A percentile compares a stretch with the other conserved stretches of the same genome.
Evolutionary conservation across 2,329 filamentous ascomycete genomes (phyloP).

Genomic region (Claviceps africana): DNA sequence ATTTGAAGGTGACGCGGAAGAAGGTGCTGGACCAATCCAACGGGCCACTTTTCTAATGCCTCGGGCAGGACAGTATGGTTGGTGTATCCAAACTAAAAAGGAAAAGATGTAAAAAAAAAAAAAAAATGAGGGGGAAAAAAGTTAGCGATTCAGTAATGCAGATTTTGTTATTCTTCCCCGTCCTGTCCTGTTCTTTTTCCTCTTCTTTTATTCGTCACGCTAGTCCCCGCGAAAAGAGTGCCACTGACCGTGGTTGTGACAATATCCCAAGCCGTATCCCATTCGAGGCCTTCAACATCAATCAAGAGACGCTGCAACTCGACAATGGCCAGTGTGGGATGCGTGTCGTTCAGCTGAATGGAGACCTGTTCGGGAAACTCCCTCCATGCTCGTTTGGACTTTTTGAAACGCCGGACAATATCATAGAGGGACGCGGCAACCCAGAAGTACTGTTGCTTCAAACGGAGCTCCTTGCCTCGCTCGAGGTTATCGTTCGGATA

Average conservation of each 20-base stretch:
- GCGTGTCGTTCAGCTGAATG: conserved; percentile 96
- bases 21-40: conserved; percentile 80
- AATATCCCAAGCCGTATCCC: conserved; percentile 84
- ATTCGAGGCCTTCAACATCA: conserved; percentile 80
- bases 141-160: background rate
- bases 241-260: conserved; percentile 48
- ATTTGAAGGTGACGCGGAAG: conserved; percentile 91
- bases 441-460: conserved; percentile 99
- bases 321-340: conserved; percentile 90
- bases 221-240: background rate
- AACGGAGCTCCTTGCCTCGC: conserved; percentile 84
- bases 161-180: background rate
- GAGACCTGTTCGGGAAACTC: conserved; percentile 92
- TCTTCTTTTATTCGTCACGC: background rate
- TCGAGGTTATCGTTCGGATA: conserved; percentile 98
- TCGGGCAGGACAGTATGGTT: conserved; percentile 97
- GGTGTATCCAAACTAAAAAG: conserved; percentile 93
- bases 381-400: conserved; percentile 78
- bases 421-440: conserved; percentile 92
- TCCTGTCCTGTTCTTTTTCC: no score
- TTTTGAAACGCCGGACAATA: conserved; percentile 96
- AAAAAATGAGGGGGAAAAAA: background rate
- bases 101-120: no score
- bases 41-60: conserved; percentile 96
- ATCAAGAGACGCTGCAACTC: conserved; percentile 87